Base-by-base conservation (phyloP, 2,329 filamentous ascomycete species). In the Sordariomycetes sp. region DNA sequence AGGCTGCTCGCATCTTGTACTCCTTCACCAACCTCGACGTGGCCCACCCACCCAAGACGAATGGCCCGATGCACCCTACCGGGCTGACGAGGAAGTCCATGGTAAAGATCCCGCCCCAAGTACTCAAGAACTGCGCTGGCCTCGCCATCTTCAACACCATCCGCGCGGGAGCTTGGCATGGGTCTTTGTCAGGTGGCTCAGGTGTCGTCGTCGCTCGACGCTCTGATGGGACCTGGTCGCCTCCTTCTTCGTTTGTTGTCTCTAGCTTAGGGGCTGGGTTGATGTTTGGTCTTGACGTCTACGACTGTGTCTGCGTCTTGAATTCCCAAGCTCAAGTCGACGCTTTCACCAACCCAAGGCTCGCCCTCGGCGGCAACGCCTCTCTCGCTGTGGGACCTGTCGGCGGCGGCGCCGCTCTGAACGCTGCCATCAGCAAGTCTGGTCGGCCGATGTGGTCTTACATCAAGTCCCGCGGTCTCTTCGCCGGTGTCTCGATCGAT, bases 401-500 rank as follows among this genome's bases (percentile, higher is more conserved):
- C 1, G 72, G 82, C 8, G 61, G 78, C 3, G 82, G 82, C 12
- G 79, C 72, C 7, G 62, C 79, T 3, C 57, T 85, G 12, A 57
- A 59, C 24, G 46, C 55, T 8, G 53, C 54, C 0, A 39, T 53
- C 1, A 48, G 45, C 30, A 48, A 46, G 41, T 51, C 49, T 0
- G 48, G 40, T 43, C 67, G 75, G 19, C 83, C 85, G 0, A 70
- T 88, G 6, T 90, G 81, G 68, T 86, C 79, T 20, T 92, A 92
- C 50, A 73, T 88, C 56, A 90, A 90, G 61, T 83, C 77, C 41
- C 71, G 83, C 21, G 85, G 86, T 2, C 70, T 90, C 37, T 90
- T 87, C 52, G 82, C 80, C 2, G 82, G 84, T 10, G 71, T 88
- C 0, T 81, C 86, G 43, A 67, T 88, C n/a, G 84, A 90, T 44